Base-by-base conservation (phyloP, 176 grass and related monocot species). In the Avena insularis region DNA sequence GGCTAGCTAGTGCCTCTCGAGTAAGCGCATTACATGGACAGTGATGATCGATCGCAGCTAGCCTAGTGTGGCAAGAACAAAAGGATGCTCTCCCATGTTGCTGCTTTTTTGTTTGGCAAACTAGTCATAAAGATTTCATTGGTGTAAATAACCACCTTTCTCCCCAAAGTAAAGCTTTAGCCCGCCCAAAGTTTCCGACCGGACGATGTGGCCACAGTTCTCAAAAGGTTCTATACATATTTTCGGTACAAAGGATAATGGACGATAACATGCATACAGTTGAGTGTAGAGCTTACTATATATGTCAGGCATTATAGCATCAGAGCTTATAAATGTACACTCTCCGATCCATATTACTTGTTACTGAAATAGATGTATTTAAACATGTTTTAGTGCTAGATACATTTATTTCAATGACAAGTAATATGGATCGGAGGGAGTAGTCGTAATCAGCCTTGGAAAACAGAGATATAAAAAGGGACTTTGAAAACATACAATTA, bases 11-110 rank as follows among this genome's bases (percentile, higher is more conserved):
- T 91, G 89, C 75, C 63, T 38, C 9, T 78, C 82, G 82, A 53
- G 86, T 92, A 86, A 83, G 87, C 83, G 90, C 90, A 89, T 80
- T 80, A 92, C 17, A 53, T 78, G 29, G 71, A 77, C 71, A 90
- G 71, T 54, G 51, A 85, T 51, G 61, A 35, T 27, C 46, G 12
- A 62, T 48, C 13, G 31, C 36, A 59, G 78, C 45, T 79, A 55
- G 43, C 78, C 43, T 79, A 55, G 43, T 60, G 60, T 71, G 53
- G 43, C 79, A 70, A 11, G 88, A 78, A 77, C 74, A 77, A 77
- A 60, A 77, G 50, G 25, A 31, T 70, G 6, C 58, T 73, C 59
- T n/a, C 73, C 9, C 29, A 71, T 63, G 33, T 48, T 53, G 61
- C 11, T 58, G 75, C 25, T 80, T 83, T 84, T 79, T 80, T 31